phyloP scores from a whole-genome alignment of 164 flowering plant species.

The Aristolochia contorta region DNA sequence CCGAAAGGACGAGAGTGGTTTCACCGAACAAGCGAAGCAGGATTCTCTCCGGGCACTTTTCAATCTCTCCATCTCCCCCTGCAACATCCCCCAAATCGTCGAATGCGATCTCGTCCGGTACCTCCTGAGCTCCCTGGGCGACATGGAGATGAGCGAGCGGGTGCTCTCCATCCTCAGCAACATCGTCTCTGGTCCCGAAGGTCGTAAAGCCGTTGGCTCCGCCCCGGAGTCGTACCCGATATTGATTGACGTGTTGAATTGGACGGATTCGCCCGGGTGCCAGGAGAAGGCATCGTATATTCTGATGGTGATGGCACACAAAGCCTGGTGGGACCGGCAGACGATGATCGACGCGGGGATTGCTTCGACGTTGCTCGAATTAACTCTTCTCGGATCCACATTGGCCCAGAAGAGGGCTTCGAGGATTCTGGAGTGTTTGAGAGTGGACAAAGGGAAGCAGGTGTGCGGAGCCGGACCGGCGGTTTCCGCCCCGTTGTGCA shows the following conservation, averaged over 20 bases:
- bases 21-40: constrained; percentile 46
- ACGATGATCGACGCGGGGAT: constrained; percentile 82
- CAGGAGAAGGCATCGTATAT: constrained; percentile 82
- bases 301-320: constrained; percentile 94
- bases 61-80: constrained; percentile 69
- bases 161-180: constrained; percentile 62
- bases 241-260: constrained; percentile 71
- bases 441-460: constrained; percentile 82
- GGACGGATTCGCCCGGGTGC: constrained; percentile 81
- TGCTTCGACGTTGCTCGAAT: constrained; percentile 61
- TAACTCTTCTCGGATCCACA: constrained; percentile 78
- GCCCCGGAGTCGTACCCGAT: constrained; percentile 44
- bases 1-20: constrained; percentile 14
- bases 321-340: constrained; percentile 62
- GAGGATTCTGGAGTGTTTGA: constrained; percentile 67
- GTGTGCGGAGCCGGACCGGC: constrained; percentile 31
- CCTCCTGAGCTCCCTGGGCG: constrained; percentile 47
- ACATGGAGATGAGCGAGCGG: constrained; percentile 78
- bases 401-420: constrained; percentile 96
- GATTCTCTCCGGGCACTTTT: constrained; percentile 75
- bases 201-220: constrained; percentile 49
- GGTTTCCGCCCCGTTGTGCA: constrained; percentile 65
- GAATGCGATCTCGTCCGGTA: constrained; percentile 49
- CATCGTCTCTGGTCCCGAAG: constrained; percentile 60
- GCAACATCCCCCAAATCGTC: constrained; percentile 37